A percentile compares a stretch with the other conserved stretches of the same genome.
These are phyloP conservation scores for Boletus sensibilis DNA, from an alignment of 768 basidiomycete species.

Conservation along the genomic window DNA sequence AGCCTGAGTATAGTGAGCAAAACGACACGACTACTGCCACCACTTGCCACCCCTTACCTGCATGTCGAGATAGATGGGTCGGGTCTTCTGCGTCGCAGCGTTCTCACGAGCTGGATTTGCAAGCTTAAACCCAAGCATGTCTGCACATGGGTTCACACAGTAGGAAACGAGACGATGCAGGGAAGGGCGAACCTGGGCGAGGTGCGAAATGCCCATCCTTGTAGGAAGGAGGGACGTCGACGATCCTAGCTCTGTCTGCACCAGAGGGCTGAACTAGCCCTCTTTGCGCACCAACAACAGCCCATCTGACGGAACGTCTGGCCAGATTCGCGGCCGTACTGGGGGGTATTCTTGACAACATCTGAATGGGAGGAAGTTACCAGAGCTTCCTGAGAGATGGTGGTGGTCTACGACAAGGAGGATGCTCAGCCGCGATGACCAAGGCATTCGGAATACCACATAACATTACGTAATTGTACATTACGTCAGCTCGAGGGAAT, in stretches of 20 bases:
- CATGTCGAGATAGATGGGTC: conserved; percentile 98
- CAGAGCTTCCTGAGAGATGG: conserved; percentile 3
- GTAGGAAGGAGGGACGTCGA: conserved; percentile 76
- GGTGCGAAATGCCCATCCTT: conserved; percentile 69
- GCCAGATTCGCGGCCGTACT: conserved; percentile 31
- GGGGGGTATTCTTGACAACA: conserved; percentile 59
- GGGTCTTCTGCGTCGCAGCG: conserved; percentile 55
- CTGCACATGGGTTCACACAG: conserved; percentile 40
- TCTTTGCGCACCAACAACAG: conserved; percentile 40
- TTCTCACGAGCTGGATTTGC: conserved; percentile 61
- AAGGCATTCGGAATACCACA: conserved; percentile 2
- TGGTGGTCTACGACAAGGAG: conserved; percentile 14
- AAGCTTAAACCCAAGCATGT: conserved; percentile 88
- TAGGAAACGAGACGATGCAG: not conserved
- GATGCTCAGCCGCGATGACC: conserved; percentile 1
- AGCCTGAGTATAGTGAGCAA: conserved; percentile 51
- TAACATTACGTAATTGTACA: conserved; percentile 19
- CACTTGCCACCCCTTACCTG: conserved; percentile 54
- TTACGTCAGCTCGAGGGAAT: conserved; percentile 18
- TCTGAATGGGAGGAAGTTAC: conserved; percentile 27
- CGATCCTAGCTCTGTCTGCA: conserved; percentile 78
- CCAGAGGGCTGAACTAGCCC: conserved; percentile 79
- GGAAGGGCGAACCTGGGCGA: conserved; percentile 52
- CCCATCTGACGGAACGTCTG: conserved; percentile 24
- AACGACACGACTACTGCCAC: not conserved